Base-by-base conservation (phyloP, 1,139 yeast species). In the Nakaseomyces glabratus region DNA sequence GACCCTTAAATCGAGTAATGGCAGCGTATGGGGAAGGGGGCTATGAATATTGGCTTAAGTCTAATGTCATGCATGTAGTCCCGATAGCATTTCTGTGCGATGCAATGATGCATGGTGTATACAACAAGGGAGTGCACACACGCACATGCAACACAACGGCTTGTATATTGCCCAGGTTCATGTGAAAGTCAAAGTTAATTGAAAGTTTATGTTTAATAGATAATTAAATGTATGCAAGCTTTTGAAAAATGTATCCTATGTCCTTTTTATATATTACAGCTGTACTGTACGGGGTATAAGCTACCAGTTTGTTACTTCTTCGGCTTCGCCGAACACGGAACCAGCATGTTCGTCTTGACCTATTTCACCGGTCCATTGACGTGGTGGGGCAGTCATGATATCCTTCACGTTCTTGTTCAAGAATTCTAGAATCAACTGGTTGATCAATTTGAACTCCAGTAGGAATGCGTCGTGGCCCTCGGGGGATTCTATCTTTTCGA, bases 401-500 rank as follows among this genome's bases (percentile, higher is more conserved):
- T 54, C 57, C 28, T 54, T 57, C 19, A 42, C 82, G 37, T 76
- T 65, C 23, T 61, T 57, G 18, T 63, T 62, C 51, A 88, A 66
- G 57, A 88, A 90, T 3, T 71, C 71, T 30, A 72, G 62, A 41
- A 93, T 76, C 44, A 80, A 66, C 24, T 69, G 63, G 57, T 93
- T 84, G 40, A 90, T 85, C 37, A 77, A 74, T 35, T 76, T 81
- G 58, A 90, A 90, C 58, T 90, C 98, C 34, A 90, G 66, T 43
- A 90, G 63, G 54, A 90, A 90, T 2, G 98, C 98, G 63, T 90
- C 98, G 55, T 90, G 98, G 12, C 98, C 98, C 52, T 90, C 98
- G n/a, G 93, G 93, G 1, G 96, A 85, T 43, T 80, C 75, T 34
- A 90, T 77, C 48, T 74, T 74, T 45, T 76, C 76, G 44, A 90